Conservation (phyloP, 345 rosid species). For the Citrus hindsii region DNA sequence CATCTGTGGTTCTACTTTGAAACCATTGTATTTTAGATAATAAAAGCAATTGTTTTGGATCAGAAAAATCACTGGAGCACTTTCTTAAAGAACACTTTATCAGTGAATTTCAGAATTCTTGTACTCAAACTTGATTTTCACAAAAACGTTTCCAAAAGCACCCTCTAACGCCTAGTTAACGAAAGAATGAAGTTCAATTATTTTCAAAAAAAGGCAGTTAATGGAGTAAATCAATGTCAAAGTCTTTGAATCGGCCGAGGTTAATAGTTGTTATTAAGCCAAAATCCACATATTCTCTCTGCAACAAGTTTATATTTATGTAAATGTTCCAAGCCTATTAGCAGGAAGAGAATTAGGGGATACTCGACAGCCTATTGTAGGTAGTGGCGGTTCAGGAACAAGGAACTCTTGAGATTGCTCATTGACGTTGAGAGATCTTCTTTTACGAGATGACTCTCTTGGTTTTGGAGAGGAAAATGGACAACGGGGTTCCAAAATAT, state of each 20-base stretch:
- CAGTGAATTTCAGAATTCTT: background rate
- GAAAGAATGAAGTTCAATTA: too few relatives aligned
- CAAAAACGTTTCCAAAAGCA: background rate
- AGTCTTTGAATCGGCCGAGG: background rate
- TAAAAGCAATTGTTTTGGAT: too few relatives aligned
- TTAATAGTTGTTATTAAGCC: background rate
- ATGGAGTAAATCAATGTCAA: background rate
- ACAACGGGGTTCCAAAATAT: constrained; percentile 41
- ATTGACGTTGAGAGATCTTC: constrained; percentile 25
- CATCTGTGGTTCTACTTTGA: too few relatives aligned
- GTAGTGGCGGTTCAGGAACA: constrained; percentile 18
- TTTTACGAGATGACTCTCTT: constrained; percentile 6
- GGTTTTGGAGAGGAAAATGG: constrained; percentile 28
- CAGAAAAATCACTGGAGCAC: too few relatives aligned
- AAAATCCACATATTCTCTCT: background rate
- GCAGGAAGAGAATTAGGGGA: background rate
- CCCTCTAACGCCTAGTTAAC: too few relatives aligned
- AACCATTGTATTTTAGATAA: too few relatives aligned
- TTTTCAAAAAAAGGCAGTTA: too few relatives aligned
- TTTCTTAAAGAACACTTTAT: background rate
- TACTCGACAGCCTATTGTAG: constrained; percentile 28
- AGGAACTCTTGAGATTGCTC: constrained; percentile 5
- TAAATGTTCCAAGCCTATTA: background rate
- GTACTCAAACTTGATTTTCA: too few relatives aligned
- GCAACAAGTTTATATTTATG: background rate